Base-by-base conservation (phyloP, 306 rosid species). In the Oxytropis ochrocephala region DNA sequence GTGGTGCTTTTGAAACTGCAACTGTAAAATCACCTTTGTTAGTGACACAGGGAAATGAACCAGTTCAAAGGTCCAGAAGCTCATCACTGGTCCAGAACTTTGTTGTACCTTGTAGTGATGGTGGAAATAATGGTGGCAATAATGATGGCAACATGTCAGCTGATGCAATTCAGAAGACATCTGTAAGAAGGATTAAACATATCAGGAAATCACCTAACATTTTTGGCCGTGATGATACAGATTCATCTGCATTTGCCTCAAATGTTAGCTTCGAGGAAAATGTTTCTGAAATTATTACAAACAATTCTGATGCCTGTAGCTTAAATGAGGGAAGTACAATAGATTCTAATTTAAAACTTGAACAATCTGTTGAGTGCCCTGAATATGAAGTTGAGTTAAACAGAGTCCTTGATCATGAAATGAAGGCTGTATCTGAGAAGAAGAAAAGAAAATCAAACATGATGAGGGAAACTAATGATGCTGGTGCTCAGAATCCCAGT, bases 401-500 rank as follows among this genome's bases (percentile, higher is more conserved):
- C 57, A 87, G 73, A 79, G 86, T 75, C 42, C 75, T 84, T 80
- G 92, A 81, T 80, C 80, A 76, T 61, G 87, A 87, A 69, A 82
- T 83, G 56, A 85, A 85, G 81, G 85, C 92, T 49, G 78, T 74
- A 58, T 43, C 81, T 74, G 80, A 80, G 42, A 95, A 78, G 85
- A 91, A 81, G 87, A 95, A 87, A 84, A 84, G 99, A 83, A 91
- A 87, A 80, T 86, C 85, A 55, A 84, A 60, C 75, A 82, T 88
- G 77, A 91, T 85, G 72, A 85, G 87, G 69, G 70, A 64, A 60
- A 56, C 76, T 43, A 77, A 79, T 64, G 87, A 69, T 80, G 78
- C 79, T 29, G 81, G 73, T 68, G 57, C 75, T 51, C 89, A 73
- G 32, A 80, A 72, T 83, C 75, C 69, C 60, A 77, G 75, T 66